Percentiles rank a stretch among this genome's conserved stretches.
Evolutionary conservation across 2,329 filamentous ascomycete species (phyloP).

Genomic region (Penicillium expansum): DNA sequence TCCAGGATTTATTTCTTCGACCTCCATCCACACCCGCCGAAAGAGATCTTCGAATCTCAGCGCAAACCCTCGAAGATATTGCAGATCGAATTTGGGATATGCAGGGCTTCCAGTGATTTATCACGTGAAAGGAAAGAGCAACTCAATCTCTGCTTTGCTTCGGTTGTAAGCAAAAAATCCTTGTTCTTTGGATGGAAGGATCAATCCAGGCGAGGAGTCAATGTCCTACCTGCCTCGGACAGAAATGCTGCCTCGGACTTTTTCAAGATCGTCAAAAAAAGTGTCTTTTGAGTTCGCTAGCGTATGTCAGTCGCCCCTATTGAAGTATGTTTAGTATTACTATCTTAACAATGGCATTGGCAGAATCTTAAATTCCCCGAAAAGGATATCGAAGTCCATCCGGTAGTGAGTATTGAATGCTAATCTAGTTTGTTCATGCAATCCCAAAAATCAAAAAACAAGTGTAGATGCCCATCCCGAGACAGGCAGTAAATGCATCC

Average conservation of each 20-base stretch:
- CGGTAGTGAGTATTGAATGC: constrained; percentile 3
- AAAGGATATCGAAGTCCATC: constrained; percentile 24
- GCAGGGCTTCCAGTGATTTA: too few species aligned
- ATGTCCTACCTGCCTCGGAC: not conserved
- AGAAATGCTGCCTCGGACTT: not conserved
- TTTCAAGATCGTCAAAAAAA: not conserved
- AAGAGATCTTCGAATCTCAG: too few species aligned
- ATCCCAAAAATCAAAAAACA: not conserved
- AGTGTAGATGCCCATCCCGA: constrained; percentile 1
- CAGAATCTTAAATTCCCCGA: not conserved
- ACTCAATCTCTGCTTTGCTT: too few species aligned
- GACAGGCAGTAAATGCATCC: constrained; percentile 3
- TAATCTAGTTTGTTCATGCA: not conserved
- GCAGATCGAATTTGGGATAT: too few species aligned
- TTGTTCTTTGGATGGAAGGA: too few species aligned
- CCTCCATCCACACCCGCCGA: too few species aligned
- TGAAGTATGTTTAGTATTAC: not conserved
- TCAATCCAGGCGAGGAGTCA: too few species aligned
- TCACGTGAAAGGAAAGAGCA: too few species aligned
- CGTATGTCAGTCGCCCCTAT: not conserved
- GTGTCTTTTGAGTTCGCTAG: not conserved
- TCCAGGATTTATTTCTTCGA: too few species aligned
- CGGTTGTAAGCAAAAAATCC: too few species aligned
- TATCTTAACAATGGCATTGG: not conserved
- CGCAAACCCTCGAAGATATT: too few species aligned